Evolutionary conservation across 352 stramenopile species (phyloP), one percentile per base, ranked within the genome.

Genomic region (Peronospora belbahrii): DNA sequence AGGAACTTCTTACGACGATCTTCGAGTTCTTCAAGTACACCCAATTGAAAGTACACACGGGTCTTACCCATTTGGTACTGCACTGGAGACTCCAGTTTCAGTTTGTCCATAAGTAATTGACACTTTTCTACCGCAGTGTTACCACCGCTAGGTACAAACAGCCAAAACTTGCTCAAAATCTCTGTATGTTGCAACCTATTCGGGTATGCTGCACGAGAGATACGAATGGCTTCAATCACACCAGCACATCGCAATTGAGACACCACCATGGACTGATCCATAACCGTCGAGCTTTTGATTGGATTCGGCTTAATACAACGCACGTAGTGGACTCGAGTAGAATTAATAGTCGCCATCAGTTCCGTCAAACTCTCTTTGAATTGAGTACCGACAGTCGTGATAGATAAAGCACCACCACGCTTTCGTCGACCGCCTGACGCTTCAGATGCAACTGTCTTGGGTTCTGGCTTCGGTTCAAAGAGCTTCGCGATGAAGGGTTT

Each of bases 221-320:
- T 98, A 52, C 95, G 87, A 48, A 99, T 97, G 10, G 97, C 97
- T 57, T 99, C 97, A 59, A 99, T 96, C 9, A 99, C 95, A 80
- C 97, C 97, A 54, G 94, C 95, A 52, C 98, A 99, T 23, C 88
- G 80, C 33, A 98, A 62, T 65, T 99, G 96, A 30, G 98, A 92
- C 2, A 97, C 92, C 3, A 98, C 82, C 72, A 97, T 90, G 17
- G 83, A 69, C 27, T 97, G 67, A 35, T 97, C 92, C 74, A 98
- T 89, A n/a, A 46, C 64, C 0, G 52, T 69, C 6, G 82, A 47
- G 56, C 96, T 96, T 60, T 98, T 97, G 24, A 95, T 85, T 62
- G 97, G 84, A 69, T 99, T 99, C 0, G 97, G 96, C 74, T 99
- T 99, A 48, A 99, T 97, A 68, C 97, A 99, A 28, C 96, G 84